Evolutionary conservation across 148 eudicot species (phyloP), one percentile per base, ranked within the genome.

Genomic region (Spergularia marina): DNA sequence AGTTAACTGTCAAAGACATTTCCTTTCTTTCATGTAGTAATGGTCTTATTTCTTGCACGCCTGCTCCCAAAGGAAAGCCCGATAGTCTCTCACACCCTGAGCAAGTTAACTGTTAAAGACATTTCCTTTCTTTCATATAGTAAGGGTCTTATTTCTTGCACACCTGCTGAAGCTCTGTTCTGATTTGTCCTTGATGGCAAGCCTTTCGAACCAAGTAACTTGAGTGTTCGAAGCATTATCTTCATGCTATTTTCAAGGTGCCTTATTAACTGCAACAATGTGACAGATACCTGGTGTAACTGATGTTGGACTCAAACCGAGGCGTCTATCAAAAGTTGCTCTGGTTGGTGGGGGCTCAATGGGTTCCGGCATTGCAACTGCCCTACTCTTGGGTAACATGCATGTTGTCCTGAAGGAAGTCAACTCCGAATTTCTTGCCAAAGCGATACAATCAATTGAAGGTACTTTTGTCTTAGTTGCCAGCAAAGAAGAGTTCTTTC

Each of bases 331-430:
- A 76, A 95, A 89, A 86, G 97, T 87, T 82, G 97, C 94, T 80
- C 86, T 95, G 10, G 90, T 95, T 73, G 99, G 99, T 60, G 99
- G 99, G 44, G 99, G 99, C 25, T 83, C 92, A 55, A 95, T 95
- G 99, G 99, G 99, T 64, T 95, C 97, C 36, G 97, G 99, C 74
- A 95, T 95, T 72, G 89, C 92, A 77, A 92, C 99, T 72, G 91
- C 99, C 73, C 84, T 95, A 53, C 83, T 92, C 30, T 75, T 95
- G 81, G 76, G 89, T 81, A 85, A 90, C 75, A 82, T 81, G 15
- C 63, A 77, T 73, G 96, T 95, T 80, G 83, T 95, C 59, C 87
- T 95, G 61, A 95, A 95, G 86, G 97, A 95, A 85, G 78, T 90
- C 21, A 92, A 85, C 75, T 80, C 96, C 61, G 97, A 95, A 71